Conservation (phyloP, 139 green algal genomes). For the Monoraphidium neglectum region DNA sequence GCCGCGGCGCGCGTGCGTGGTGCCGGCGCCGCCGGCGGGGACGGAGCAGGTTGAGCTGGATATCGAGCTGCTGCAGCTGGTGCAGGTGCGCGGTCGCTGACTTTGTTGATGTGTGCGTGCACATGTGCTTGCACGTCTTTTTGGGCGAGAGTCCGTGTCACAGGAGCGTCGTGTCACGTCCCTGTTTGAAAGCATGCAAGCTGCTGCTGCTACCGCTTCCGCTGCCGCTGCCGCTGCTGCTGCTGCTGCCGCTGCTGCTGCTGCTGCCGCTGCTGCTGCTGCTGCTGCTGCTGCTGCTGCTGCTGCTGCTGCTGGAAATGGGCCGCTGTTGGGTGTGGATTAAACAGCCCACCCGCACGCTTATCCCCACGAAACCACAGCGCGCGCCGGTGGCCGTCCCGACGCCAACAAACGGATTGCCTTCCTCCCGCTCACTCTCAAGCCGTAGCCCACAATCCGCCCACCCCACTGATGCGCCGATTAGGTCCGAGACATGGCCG, state of each 20-base stretch:
- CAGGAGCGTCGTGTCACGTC: neutral
- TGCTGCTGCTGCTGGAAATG: too few species aligned
- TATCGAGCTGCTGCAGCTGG: conserved; percentile 52
- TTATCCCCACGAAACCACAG: too few species aligned
- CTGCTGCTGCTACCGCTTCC: neutral
- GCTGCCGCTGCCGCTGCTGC: neutral
- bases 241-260: neutral
- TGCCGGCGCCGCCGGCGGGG: conserved; percentile 32
- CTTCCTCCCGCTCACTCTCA: too few species aligned
- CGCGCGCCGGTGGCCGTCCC: too few species aligned
- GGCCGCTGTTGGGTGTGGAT: too few species aligned
- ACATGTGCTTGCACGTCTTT: neutral
- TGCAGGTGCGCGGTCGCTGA: conserved; percentile 65
- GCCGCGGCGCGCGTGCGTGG: conserved; percentile 8
- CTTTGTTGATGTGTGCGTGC: neutral
- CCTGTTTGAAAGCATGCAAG: neutral
- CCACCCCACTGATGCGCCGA: too few species aligned
- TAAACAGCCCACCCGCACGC: too few species aligned
- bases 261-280: too few species aligned
- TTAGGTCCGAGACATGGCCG: conserved; percentile 82
- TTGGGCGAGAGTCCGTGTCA: neutral
- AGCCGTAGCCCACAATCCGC: too few species aligned
- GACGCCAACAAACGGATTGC: too few species aligned
- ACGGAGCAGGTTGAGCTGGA: conserved; percentile 57
- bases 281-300: too few species aligned